Evolutionary conservation across 768 basidiomycete genomes (phyloP), one percentile per base, ranked within the genome.

Genomic region (Tylopilus felleus): DNA sequence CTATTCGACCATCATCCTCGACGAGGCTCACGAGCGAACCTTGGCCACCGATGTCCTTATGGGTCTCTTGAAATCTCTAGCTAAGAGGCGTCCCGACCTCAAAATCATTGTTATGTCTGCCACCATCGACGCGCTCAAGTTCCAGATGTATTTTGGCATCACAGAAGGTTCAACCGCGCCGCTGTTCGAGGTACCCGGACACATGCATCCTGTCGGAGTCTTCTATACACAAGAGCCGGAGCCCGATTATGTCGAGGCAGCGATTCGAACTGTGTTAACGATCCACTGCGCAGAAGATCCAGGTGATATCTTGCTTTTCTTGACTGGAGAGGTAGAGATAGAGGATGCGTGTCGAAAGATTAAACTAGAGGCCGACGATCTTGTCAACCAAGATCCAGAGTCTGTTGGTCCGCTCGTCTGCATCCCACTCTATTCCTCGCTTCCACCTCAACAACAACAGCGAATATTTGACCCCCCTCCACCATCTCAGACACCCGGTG

Each of bases 31-130:
- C 76, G 97, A 99, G 75, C 88, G 96, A 56, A 98, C 96, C 0
- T 80, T 98, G 38, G 93, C 97, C 1, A 98, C 96, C 29, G 97
- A 99, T 74, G 94, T 98, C 63, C 84, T 99, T 29, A 98, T 99
- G 95, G 94, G 95, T 57, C 78, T 98, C 8, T 79, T 98, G 33
- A 99, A 98, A 73, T 71, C 77, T 31, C 80, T 99, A 22, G 87
- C 88, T 2, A 86, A 83, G 66, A 82, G 80, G 58, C 85, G 97
- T 29, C 58, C 80, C 1, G 96, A 99, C 70, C 83, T 99, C 60
- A 98, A 97, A 76, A 86, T 98, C 69, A 94, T 99, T 58, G 75
- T 99, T 77, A 99, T 99, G 96, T 93, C 90, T 36, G 96, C 96
- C 16, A 99, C 97, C 1, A 85, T 99, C 19, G 95, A 98, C 65